Evolutionary conservation across 192 early-diverging fungal genomes (phyloP).

Genomic region (Dissophora globulifera): DNA sequence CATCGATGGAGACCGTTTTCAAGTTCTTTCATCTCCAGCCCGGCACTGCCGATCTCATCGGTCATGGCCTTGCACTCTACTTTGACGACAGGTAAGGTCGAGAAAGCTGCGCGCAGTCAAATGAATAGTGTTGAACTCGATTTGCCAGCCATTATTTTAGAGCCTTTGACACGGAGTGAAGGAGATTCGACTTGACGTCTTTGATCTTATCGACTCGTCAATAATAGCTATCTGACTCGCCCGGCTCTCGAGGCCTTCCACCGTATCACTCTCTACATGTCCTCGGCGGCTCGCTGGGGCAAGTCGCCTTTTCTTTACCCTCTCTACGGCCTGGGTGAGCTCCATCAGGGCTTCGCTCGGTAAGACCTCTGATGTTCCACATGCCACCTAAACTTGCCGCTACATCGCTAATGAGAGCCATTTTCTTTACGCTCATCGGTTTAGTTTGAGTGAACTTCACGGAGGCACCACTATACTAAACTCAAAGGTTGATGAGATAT

Average conservation of each 20-base stretch:
- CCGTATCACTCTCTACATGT: conserved; percentile 91
- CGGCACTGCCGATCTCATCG: conserved; percentile 97
- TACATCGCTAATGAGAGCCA: no score
- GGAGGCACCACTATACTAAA: conserved; percentile 99
- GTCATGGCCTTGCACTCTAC: conserved; percentile 96
- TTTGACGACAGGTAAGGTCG: conserved; percentile 89
- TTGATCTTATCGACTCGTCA: no score
- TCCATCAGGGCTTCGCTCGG: conserved; percentile 98
- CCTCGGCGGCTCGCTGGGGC: conserved; percentile 91
- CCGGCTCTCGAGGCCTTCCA: conserved; percentile 89
- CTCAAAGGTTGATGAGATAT: conserved; percentile 91
- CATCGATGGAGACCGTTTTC: conserved; percentile 89
- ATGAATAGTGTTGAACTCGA: no score
- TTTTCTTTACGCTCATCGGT: neutral
- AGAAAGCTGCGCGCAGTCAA: no score
- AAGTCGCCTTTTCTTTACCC: conserved; percentile 99
- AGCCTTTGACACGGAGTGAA: no score
- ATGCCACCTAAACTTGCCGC: no score
- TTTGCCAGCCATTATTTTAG: neutral
- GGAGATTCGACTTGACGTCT: no score
- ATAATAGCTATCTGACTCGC: conserved; percentile 66
- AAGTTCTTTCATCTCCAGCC: conserved; percentile 89
- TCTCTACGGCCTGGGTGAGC: conserved; percentile 95
- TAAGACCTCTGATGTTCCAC: conserved; percentile 50
- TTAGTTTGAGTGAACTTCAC: conserved; percentile 94